Base-by-base conservation (phyloP, 345 rosid species). In the Lepidium didymum region DNA sequence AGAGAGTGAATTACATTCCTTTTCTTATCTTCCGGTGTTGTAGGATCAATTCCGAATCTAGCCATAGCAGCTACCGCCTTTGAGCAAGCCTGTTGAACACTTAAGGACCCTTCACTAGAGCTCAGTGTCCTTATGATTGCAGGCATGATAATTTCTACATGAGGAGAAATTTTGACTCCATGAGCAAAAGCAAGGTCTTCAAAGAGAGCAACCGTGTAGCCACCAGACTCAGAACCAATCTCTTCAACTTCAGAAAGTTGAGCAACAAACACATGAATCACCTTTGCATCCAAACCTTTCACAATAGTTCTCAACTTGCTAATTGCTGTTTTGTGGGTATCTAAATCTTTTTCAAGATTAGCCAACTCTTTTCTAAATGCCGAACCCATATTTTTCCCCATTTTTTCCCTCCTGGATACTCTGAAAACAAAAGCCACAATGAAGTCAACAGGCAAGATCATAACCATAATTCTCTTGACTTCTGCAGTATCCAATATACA, bases 161-260 rank as follows among this genome's bases (percentile, higher is more conserved):
- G 96, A 35, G 92, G 87, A 76, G 91, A 92, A 27, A 95, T 80
- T 69, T 91, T 89, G 43, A 78, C 86, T 51, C 99, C 99, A 35
- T 91, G 99, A 57, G 86, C 87, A 55, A 96, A 98, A 5, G 99
- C 96, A 74, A 95, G 96, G 74, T 86, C 96, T 81, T 95, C 98
- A 27, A 87, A 85, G 52, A 95, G 96, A 2, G 99, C 91, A 56
- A 95, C 91, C 0, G 97, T 86, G 82, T 85, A 91, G 70, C 89
- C 97, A 12, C 92, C 88, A 0, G 98, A 85, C 16, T 86, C 78
- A 0, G 86, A 80, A 7, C 98, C 98, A 1, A 87, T 87, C 80
- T 89, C 99, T 79, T 85, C 91, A 41, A 92, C 84, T 67, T 91
- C 89, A 15, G 96, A 91, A 62, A 95, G 89, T 75, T 95, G 92